Conservation (phyloP, 225 moss, liverwort and hornwort species). For the Rhytidiadelphus loreus region DNA sequence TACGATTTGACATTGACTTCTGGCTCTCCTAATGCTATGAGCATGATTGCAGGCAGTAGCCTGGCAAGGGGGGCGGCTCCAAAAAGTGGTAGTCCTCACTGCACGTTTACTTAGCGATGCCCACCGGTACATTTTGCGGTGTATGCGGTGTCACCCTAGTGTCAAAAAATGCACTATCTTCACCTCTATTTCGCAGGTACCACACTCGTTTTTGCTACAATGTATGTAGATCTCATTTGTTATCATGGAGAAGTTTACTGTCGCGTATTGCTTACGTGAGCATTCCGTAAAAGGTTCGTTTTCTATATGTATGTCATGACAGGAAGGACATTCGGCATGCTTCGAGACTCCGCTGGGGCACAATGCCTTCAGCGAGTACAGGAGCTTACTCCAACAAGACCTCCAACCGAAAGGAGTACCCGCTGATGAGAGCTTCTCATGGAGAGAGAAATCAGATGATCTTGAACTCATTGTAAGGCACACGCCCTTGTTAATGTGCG, state of each 20-base stretch:
- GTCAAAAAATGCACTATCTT: constrained; percentile 69
- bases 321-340: constrained; percentile 92
- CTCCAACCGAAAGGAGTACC: constrained; percentile 9
- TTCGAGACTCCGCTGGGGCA: constrained; percentile 78
- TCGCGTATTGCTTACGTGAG: not conserved
- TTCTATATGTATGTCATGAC: not conserved
- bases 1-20: not conserved
- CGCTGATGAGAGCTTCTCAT: not conserved
- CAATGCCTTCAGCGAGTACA: constrained; percentile 81
- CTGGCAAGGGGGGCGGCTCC: constrained; percentile 67
- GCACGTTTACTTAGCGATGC: constrained; percentile 73
- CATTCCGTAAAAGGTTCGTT: constrained; percentile 11
- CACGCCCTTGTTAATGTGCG: constrained; percentile 66
- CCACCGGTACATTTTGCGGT: constrained; percentile 66
- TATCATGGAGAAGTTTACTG: not conserved
- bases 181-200: constrained; percentile 88
- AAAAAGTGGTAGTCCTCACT: constrained; percentile 71
- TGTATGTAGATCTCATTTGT: not conserved
- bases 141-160: constrained; percentile 58
- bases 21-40: not conserved
- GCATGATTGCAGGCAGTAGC: constrained; percentile 59
- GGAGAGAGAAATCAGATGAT: constrained; percentile 23
- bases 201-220: not conserved
- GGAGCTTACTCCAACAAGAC: constrained; percentile 69
- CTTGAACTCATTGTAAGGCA: constrained; percentile 54